Base-by-base conservation (phyloP, 805 yeast species). In the Wickerhamomyces subpelliculosus region DNA sequence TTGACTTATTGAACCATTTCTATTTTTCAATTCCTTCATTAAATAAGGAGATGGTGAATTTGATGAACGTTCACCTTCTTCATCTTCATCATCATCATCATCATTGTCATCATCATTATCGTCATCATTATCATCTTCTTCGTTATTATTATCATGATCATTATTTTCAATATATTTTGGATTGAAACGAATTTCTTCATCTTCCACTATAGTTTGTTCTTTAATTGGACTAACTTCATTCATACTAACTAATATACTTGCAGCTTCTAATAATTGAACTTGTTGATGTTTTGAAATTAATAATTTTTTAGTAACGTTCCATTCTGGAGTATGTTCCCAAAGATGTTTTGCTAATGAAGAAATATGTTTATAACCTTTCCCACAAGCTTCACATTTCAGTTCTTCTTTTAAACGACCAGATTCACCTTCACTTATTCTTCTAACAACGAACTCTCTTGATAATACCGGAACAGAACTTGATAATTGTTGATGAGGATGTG, bases 251-350 rank as follows among this genome's bases (percentile, higher is more conserved):
- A 84, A 65, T 33, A 84, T 84, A 36, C 84, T 75, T 5, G 86
- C 87, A 23, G 85, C 86, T 53, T 80, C 94, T 36, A 84, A 66
- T 27, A 84, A 66, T 60, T 84, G 94, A 13, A 85, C 94, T 57
- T 84, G 94, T 59, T 84, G 94, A 60, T 84, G 94, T 58, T 84
- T 84, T n/a, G 86, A 80, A 27, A 87, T 84, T 27, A 82, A 65
- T 38, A 86, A 65, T 56, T 83, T 84, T 48, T 84, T 81, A 4
- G 95, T 87, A 57, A 81, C 80, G 51, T 78, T 84, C 96, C 96
- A 86, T 55, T 87, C 95, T 0, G 95, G 95, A 0, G 96, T 86
- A 58, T 86, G 96, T 55, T 86, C 96, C 95, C 95, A 86, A 28
- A 86, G 62, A 61, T 85, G 95, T 58, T 85, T 85, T 3, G 94